A percentile compares a stretch with the other conserved stretches of the same genome.
These are phyloP conservation scores for Hypoxylon sp. DNA, from an alignment of 2,329 filamentous ascomycete species.

Conservation along the genomic window DNA sequence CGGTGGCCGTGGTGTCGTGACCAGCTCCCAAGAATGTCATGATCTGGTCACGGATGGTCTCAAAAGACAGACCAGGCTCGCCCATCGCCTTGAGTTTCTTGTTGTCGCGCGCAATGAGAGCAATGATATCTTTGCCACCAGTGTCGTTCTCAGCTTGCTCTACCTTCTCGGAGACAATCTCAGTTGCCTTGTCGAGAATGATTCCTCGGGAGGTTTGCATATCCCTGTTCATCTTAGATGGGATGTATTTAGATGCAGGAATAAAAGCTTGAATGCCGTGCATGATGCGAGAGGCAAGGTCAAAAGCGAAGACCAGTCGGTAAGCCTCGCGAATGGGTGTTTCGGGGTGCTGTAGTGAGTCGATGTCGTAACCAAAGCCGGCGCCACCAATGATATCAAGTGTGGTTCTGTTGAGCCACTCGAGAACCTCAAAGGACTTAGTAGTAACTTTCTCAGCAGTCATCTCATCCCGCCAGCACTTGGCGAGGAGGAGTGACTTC, in stretches of 20 bases:
- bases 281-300: slow-evolving; percentile 55
- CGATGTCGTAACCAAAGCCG: slow-evolving; percentile 59
- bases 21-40: slow-evolving; percentile 61
- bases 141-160: slow-evolving; percentile 53
- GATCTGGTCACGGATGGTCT: slow-evolving; percentile 57
- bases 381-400: slow-evolving; percentile 62
- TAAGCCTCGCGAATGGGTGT: slow-evolving; percentile 59
- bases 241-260: slow-evolving; percentile 57
- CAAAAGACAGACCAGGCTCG: slow-evolving; percentile 56
- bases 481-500: slow-evolving; percentile 60
- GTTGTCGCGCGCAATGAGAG: slow-evolving; percentile 60
- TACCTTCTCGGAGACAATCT: slow-evolving; percentile 56
- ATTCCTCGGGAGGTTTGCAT: slow-evolving; percentile 55
- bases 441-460: slow-evolving; percentile 48
- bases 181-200: slow-evolving; percentile 55
- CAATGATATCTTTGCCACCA: slow-evolving; percentile 57
- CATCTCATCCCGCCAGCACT: slow-evolving; percentile 58
- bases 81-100: slow-evolving; percentile 57
- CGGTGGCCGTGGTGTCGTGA: slow-evolving; percentile 62
- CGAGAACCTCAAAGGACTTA: slow-evolving; percentile 56
- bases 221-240: slow-evolving; percentile 58
- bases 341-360: slow-evolving; percentile 57
- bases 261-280: slow-evolving; percentile 61
- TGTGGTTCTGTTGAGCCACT: slow-evolving; percentile 62
- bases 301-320: slow-evolving; percentile 60